Percentiles rank a stretch among this genome's conserved stretches.
These are phyloP conservation scores for Calonectria honghensis DNA, from an alignment of 2,329 filamentous ascomycete genomes.

Conservation along the genomic window DNA sequence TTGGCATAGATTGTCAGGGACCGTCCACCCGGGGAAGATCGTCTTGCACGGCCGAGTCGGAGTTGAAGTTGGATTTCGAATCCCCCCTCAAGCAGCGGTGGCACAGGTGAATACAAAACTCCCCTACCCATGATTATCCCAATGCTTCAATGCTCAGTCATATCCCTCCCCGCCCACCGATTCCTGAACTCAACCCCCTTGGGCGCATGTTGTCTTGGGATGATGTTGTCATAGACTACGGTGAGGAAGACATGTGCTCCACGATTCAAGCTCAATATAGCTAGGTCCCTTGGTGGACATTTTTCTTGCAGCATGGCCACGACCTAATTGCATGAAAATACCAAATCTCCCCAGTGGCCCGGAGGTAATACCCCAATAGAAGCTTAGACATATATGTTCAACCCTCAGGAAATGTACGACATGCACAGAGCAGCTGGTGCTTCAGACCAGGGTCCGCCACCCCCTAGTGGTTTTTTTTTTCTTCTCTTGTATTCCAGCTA, in stretches of 20 bases:
- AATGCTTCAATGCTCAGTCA: not conserved
- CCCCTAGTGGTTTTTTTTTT: not conserved
- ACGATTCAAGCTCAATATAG: slow-evolving; percentile 4
- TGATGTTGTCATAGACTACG: slow-evolving; percentile 26
- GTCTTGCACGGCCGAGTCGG: slow-evolving; percentile 34
- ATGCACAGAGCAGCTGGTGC: not conserved
- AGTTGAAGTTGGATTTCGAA: not conserved
- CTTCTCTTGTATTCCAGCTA: not conserved
- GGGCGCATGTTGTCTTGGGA: not conserved
- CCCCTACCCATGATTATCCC: not conserved
- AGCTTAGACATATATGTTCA: slow-evolving; percentile 10
- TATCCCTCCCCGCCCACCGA: not conserved
- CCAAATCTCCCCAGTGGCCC: slow-evolving; percentile 23
- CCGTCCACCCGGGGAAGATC: slow-evolving; percentile 8
- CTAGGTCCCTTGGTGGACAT: not conserved
- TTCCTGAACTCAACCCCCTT: not conserved
- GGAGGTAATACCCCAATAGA: not conserved
- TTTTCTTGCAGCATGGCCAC: not conserved
- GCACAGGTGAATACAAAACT: not conserved
- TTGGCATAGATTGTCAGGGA: slow-evolving; percentile 41
- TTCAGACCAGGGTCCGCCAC: not conserved
- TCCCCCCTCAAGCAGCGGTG: not conserved
- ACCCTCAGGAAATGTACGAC: not conserved
- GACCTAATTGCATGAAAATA: slow-evolving; percentile 22
- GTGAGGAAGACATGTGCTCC: slow-evolving; percentile 1